Evolutionary conservation across 208 protist genomes (phyloP).

Genomic region (Acanthamoeba triangularis): DNA sequence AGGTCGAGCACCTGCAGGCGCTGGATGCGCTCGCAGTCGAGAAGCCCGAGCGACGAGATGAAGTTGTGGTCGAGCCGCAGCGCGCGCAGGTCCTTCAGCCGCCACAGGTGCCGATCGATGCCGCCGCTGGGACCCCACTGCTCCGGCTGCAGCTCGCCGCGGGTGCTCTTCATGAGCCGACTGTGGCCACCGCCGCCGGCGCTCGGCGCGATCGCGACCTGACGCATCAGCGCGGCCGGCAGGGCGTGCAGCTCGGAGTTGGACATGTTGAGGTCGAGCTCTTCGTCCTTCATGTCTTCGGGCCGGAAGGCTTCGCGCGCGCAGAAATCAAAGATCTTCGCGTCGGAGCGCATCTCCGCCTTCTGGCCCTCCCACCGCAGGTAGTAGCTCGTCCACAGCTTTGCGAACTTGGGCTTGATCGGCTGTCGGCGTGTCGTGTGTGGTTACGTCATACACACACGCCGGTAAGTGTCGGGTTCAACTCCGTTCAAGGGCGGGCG

Average conservation of each 20-base stretch:
- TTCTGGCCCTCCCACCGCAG: conserved; percentile 53
- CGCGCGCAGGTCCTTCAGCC: background rate
- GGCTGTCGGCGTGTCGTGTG: conserved; percentile 2
- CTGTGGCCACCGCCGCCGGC: background rate
- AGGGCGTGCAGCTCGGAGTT: conserved; percentile 3
- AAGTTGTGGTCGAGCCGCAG: conserved; percentile 27
- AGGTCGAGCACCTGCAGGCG: background rate
- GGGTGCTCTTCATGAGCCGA: background rate
- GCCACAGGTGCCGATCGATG: background rate
- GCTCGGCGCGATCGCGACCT: background rate
- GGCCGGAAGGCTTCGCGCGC: background rate
- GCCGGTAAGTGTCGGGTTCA: too few species aligned
- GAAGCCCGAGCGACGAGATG: background rate
- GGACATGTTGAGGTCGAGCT: conserved; percentile 35
- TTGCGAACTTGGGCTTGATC: background rate
- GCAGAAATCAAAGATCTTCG: conserved; percentile 10
- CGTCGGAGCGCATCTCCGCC: background rate
- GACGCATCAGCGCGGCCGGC: background rate
- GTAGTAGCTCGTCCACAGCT: conserved; percentile 53
- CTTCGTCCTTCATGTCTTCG: background rate
- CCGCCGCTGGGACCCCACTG: background rate
- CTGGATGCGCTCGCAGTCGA: background rate
- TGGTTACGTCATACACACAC: too few species aligned
- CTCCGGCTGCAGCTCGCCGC: conserved; percentile 18
- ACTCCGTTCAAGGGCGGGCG: background rate